Conservation (phyloP, 2,329 filamentous ascomycete species). For the Thyridium curvatum region DNA sequence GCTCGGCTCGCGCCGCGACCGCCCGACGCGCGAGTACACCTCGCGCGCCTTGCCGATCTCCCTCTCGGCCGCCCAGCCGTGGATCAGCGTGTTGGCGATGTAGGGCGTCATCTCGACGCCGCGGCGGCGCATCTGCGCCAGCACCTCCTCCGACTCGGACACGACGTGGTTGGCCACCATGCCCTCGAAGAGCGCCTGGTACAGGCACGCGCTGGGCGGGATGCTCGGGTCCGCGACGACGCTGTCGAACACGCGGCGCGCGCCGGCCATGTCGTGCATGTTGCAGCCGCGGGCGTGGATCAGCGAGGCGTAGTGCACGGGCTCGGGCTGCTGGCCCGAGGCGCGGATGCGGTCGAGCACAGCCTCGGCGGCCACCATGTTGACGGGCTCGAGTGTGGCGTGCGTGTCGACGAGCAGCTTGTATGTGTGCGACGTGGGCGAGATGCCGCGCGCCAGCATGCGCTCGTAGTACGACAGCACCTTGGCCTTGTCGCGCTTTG, state of each 20-base stretch:
- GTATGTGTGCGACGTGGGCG: conserved; percentile 92
- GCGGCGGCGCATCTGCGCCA: conserved; percentile 67
- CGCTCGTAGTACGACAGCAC: conserved; percentile 91
- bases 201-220: conserved; percentile 75
- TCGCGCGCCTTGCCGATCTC: conserved; percentile 71
- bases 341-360: conserved; percentile 73
- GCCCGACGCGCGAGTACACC: conserved; percentile 74
- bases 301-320: conserved; percentile 90
- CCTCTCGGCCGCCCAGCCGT: conserved; percentile 86
- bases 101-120: conserved; percentile 87
- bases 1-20: conserved; percentile 82
- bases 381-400: conserved; percentile 83
- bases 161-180: conserved; percentile 95
- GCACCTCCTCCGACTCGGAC: conserved; percentile 64
- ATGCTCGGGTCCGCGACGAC: conserved; percentile 65
- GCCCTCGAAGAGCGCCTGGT: conserved; percentile 93
- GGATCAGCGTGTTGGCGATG: conserved; percentile 96
- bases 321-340: conserved; percentile 71
- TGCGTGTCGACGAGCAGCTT: conserved; percentile 95
- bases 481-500: conserved; percentile 92
- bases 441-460: conserved; percentile 81
- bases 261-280: conserved; percentile 81
- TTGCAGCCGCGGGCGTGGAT: conserved; percentile 96
- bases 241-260: conserved; percentile 73
- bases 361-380: conserved; percentile 81